Evolutionary conservation across 108 stramenopile species (phyloP), one percentile per base, ranked within the genome.

Genomic region (Schizochytrium sp.): DNA sequence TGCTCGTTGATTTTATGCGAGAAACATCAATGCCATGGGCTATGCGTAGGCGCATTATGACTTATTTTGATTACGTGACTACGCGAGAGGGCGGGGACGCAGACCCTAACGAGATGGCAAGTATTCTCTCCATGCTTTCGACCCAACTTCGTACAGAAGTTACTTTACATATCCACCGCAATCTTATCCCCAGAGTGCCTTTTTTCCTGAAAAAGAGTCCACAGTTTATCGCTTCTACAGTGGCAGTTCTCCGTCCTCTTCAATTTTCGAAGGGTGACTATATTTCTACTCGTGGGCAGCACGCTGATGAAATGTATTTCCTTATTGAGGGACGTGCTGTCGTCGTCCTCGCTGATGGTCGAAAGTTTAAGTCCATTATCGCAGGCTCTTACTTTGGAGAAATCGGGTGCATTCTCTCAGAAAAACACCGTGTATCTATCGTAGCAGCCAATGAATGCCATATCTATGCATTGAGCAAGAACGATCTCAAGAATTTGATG

Each of bases 291-390:
- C 91, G 92, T 72, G 93, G 93, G 10, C 87, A 87, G 19, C 88
- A 89, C 57, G 93, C 93, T 3, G 91, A 93, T 53, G 93, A 93
- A 88, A 93, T 93, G 93, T 93, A 89, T 64, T 93, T 93, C 49
- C 56, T 93, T 3, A 61, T 89, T 17, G 72, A 89, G 49, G 93
- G 93, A 13, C 87, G 89, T 44, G 91, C 90, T 19, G 89, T 88
- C 3, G 91, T 93, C 4, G 92, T 90, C 44, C 90, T 88, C 53
- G 28, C 76, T 56, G 91, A 91, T 1, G 53, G 72, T 10, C 91
- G 90, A 44, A 73, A 91, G 87, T 57, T 91, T n/a, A 87, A 90
- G 61, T 87, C 76, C n/a, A 90, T 93, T 87, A 87, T 89, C 4
- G 89, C 87, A 61, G 92, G 92, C 8, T 87, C 89, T 42, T 93